Evolutionary conservation across 345 rosid genomes (phyloP), one percentile per base, ranked within the genome.

Genomic region (Corchorus capsularis): DNA sequence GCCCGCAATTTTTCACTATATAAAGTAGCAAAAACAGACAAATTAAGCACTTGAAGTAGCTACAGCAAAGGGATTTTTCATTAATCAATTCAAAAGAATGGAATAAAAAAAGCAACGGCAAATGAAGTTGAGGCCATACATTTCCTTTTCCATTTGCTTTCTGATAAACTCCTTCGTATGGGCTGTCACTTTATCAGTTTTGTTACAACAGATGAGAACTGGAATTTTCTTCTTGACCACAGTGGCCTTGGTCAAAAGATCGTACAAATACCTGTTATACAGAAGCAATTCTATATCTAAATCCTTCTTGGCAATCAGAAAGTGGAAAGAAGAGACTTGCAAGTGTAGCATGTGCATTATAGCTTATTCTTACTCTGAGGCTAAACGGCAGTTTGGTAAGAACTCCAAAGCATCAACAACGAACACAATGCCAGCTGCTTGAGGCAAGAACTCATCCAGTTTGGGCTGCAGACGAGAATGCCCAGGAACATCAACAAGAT

Each of bases 401-500:
- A 95, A 93, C 66, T 93, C 98, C 91, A 89, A 79, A 19, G 98
- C 95, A 74, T 95, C 98, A 75, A 95, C 96, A 39, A 90, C 89
- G 50, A 95, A 95, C 59, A 93, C 92, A 53, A 95, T 76, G 66
- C 97, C 98, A 71, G 97, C 96, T 63, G 98, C 96, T 77, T 87
- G 92, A 69, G 89, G 93, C 83, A 92, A 85, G 79, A 83, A 86
- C 76, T 92, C 97, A 41, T 95, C 98, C 71, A 93, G 84, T 82
- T 95, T 90, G 45, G 92, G 83, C 78, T 86, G 90, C 79, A 95
- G 92, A 63, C 97, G 94, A 83, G 94, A 87, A 82, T 93, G 97
- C 41, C 99, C 99, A 62, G 99, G 98, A 82, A 95, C 93, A 83
- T 95, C 99, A 83, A 92, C 90, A 81, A 93, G 85, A 86, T 90